These are phyloP conservation scores for Chrysanthemum lavandulifolium DNA, from an alignment of 129 eudicot species.

Conservation along the genomic window DNA sequence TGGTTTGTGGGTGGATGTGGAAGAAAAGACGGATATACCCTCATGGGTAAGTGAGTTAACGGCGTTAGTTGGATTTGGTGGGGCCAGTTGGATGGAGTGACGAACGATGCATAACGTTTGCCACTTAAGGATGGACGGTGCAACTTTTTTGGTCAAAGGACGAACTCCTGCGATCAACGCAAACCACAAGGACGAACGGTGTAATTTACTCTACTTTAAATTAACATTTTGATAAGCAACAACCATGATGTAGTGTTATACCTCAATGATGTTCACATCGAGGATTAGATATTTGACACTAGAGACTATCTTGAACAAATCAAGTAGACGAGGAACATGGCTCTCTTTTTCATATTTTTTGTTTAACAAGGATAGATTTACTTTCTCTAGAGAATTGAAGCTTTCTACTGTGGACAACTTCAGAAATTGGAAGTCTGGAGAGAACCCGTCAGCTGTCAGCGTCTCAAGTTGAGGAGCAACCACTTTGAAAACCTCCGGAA, in stretches of 20 bases:
- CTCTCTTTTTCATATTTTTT: too few species aligned
- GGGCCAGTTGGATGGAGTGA: too few species aligned
- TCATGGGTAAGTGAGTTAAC: too few species aligned
- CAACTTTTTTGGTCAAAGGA: too few species aligned
- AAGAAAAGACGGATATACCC: too few species aligned
- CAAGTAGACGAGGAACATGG: background rate
- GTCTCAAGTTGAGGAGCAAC: slow-evolving; percentile 22
- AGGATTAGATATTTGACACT: slow-evolving; percentile 11
- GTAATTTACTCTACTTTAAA: too few species aligned
- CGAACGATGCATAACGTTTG: too few species aligned
- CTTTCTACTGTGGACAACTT: background rate
- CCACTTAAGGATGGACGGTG: too few species aligned
- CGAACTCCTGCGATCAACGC: too few species aligned
- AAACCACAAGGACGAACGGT: too few species aligned
- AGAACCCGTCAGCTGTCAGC: slow-evolving; percentile 1
- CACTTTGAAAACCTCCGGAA: slow-evolving; percentile 4
- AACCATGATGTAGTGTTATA: background rate
- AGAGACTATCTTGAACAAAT: background rate
- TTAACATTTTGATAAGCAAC: background rate
- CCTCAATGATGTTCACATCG: slow-evolving; percentile 18
- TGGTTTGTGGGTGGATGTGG: too few species aligned
- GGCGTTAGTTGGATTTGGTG: too few species aligned
- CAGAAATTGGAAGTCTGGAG: background rate
- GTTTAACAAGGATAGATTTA: slow-evolving; percentile 2
- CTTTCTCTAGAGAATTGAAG: slow-evolving; percentile 6